These are phyloP conservation scores for Crithidia thermophila DNA, from an alignment of 208 protist genomes.

Conservation along the genomic window DNA sequence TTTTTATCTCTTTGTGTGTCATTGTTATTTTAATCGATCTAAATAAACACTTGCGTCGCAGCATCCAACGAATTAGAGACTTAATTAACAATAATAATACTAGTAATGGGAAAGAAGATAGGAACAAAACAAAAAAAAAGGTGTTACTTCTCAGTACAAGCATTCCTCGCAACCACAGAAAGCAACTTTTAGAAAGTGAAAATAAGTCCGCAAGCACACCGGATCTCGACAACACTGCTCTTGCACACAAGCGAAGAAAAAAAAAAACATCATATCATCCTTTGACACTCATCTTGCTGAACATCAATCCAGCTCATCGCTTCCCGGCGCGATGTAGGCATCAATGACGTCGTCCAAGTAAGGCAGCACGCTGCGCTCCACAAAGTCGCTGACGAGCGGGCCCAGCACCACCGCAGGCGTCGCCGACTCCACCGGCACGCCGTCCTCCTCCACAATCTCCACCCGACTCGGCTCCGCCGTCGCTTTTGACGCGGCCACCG, in stretches of 20 bases:
- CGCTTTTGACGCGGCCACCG: constrained; percentile 34
- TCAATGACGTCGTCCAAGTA: constrained; percentile 84
- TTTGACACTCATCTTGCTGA: not conserved
- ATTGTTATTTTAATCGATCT: too few relatives aligned
- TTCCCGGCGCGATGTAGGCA: constrained; percentile 71
- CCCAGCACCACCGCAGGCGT: constrained; percentile 16
- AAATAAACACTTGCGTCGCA: too few relatives aligned
- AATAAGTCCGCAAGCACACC: too few relatives aligned
- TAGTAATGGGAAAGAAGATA: too few relatives aligned
- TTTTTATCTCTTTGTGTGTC: too few relatives aligned
- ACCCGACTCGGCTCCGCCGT: constrained; percentile 18
- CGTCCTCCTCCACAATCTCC: constrained; percentile 39
- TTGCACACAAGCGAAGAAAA: not conserved
- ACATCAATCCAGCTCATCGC: constrained; percentile 59
- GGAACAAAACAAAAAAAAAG: too few relatives aligned
- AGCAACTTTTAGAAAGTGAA: too few relatives aligned
- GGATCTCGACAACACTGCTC: not conserved
- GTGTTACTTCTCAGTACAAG: too few relatives aligned
- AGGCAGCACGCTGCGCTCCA: constrained; percentile 68
- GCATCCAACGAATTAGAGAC: too few relatives aligned
- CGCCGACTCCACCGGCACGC: constrained; percentile 8
- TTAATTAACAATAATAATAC: too few relatives aligned
- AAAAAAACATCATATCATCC: not conserved
- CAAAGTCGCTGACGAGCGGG: constrained; percentile 35
- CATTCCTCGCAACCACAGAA: too few relatives aligned